Percentiles rank a stretch among this genome's conserved stretches.
phyloP scores from a whole-genome alignment of 2,329 filamentous ascomycete genomes.

The Grosmannia penicillata region DNA sequence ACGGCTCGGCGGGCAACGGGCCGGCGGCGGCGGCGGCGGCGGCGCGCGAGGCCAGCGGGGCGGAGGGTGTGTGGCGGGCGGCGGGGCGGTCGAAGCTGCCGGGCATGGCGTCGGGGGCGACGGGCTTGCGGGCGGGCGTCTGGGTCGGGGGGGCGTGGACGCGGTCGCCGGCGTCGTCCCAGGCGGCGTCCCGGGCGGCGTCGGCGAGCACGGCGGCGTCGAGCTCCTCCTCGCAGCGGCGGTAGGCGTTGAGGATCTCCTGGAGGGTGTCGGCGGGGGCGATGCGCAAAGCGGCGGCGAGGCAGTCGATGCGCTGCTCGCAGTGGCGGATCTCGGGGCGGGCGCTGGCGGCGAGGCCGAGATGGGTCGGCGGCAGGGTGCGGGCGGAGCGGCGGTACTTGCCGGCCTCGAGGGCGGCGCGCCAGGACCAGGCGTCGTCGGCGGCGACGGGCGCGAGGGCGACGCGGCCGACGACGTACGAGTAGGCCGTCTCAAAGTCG shows the following conservation, averaged over 20 bases:
- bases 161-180: conserved; percentile 54
- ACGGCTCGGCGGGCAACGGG: too few species aligned
- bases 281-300: conserved; percentile 60
- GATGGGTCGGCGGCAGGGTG: conserved; percentile 41
- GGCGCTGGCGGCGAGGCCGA: conserved; percentile 43
- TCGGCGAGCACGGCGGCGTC: conserved; percentile 52
- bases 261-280: conserved; percentile 56
- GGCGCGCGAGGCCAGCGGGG: conserved; percentile 5
- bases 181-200: conserved; percentile 51
- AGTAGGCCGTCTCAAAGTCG: conserved; percentile 77
- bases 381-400: conserved; percentile 47
- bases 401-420: conserved; percentile 63
- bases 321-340: conserved; percentile 54
- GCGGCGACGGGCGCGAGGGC: conserved; percentile 21
- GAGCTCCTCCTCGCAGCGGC: conserved; percentile 65
- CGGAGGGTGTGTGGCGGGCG: not conserved
- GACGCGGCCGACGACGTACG: conserved; percentile 62
- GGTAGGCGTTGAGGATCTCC: conserved; percentile 61
- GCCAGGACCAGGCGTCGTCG: conserved; percentile 59
- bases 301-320: conserved; percentile 68
- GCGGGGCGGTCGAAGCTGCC: conserved; percentile 31
- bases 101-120: conserved; percentile 23
- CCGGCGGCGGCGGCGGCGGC: conserved; percentile 12
- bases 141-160: too few species aligned
- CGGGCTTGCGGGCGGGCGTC: too few species aligned